phyloP scores from a whole-genome alignment of 805 yeast genomes.

The Metschnikowia arizonensis region DNA sequence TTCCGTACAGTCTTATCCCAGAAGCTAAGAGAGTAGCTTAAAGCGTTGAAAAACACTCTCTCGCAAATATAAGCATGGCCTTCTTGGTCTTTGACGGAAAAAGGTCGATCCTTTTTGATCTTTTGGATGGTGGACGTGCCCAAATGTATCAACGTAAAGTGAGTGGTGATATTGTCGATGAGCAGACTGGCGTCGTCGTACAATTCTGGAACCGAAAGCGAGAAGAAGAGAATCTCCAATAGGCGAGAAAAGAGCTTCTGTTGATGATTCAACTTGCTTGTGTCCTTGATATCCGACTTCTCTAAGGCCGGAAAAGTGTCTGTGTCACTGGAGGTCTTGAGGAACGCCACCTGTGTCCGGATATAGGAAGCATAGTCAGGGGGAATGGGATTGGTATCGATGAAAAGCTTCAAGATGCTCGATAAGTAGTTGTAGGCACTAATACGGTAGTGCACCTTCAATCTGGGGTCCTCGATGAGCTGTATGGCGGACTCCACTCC shows the following conservation, averaged over 20 bases:
- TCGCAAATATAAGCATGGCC: slow-evolving; percentile 70
- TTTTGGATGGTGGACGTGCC: slow-evolving; percentile 69
- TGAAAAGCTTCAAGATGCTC: slow-evolving; percentile 60
- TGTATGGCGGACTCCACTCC: slow-evolving; percentile 77
- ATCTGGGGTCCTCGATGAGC: slow-evolving; percentile 63
- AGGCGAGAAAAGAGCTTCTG: slow-evolving; percentile 63
- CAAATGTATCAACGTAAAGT: slow-evolving; percentile 72
- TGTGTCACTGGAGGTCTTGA: slow-evolving; percentile 35
- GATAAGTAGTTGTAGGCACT: slow-evolving; percentile 75
- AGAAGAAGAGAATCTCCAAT: slow-evolving; percentile 66
- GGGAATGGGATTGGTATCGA: slow-evolving; percentile 53
- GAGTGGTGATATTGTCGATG: slow-evolving; percentile 67
- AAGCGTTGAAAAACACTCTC: slow-evolving; percentile 65
- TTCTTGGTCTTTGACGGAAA: slow-evolving; percentile 74
- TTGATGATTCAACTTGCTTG: slow-evolving; percentile 49
- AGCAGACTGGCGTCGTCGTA: slow-evolving; percentile 61
- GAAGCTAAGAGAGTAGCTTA: slow-evolving; percentile 75
- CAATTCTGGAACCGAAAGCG: slow-evolving; percentile 71
- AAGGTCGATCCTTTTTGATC: slow-evolving; percentile 61
- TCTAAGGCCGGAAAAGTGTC: slow-evolving; percentile 34
- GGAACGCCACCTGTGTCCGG: slow-evolving; percentile 45
- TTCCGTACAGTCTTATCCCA: slow-evolving; percentile 66
- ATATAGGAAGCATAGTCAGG: slow-evolving; percentile 41
- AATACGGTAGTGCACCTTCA: slow-evolving; percentile 61
- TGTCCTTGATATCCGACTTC: slow-evolving; percentile 44